phyloP scores from a whole-genome alignment of 1,284 basidiomycete genomes.

The Austropuccinia psidii region DNA sequence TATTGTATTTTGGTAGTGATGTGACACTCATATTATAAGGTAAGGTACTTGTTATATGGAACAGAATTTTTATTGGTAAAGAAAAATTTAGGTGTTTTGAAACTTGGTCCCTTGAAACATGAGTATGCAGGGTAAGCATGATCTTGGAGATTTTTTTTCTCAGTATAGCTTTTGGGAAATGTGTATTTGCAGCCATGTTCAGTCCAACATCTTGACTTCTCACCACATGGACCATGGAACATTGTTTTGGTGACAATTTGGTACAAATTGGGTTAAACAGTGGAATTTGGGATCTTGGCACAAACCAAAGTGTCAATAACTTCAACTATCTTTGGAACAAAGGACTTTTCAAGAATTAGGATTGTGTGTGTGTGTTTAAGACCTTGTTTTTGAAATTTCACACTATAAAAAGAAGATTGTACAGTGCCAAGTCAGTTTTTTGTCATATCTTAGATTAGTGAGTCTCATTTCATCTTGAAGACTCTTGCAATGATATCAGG shows the following conservation, averaged over 20 bases:
- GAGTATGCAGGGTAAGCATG: constrained; percentile 49
- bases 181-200: constrained; percentile 50
- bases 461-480: not conserved
- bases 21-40: constrained; percentile 50
- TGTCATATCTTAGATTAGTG: not conserved
- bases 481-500: not conserved
- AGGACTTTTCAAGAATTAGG: constrained; percentile 41
- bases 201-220: constrained; percentile 48
- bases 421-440: not conserved
- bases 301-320: constrained; percentile 50
- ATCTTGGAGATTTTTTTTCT: constrained; percentile 47
- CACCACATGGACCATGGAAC: constrained; percentile 53
- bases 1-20: constrained; percentile 52
- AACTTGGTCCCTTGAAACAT: not conserved
- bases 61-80: constrained; percentile 49
- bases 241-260: constrained; percentile 48
- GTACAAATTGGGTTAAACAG: constrained; percentile 49
- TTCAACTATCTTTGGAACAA: constrained; percentile 46
- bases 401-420: not conserved
- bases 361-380: constrained; percentile 54
- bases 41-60: constrained; percentile 48
- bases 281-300: constrained; percentile 51
- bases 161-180: constrained; percentile 50
- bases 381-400: constrained; percentile 52
- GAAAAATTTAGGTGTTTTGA: too few species aligned